Evolutionary conservation across 805 yeast species (phyloP).

Genomic region (Naumovozyma castellii): DNA sequence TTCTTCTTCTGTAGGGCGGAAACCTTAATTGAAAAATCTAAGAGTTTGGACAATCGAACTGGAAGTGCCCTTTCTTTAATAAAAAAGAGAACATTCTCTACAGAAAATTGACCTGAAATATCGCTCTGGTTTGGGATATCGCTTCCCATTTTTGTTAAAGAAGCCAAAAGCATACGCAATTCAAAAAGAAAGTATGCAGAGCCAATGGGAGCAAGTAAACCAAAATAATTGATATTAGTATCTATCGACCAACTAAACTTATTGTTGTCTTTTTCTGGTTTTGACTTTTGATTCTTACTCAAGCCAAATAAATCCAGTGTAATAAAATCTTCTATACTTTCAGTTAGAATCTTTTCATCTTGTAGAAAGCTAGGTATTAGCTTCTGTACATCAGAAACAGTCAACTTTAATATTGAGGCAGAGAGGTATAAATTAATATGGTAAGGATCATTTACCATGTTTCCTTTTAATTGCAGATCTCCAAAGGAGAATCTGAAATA

Average conservation of each 20-base stretch:
- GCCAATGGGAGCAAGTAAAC: constrained; percentile 23
- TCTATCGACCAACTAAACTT: constrained; percentile 13
- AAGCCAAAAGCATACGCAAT: constrained; percentile 15
- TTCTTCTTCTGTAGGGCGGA: constrained; percentile 32
- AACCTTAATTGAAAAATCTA: constrained; percentile 40
- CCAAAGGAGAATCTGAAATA: constrained; percentile 20
- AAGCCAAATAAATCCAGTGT: constrained; percentile 6
- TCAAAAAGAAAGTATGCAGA: constrained; percentile 24
- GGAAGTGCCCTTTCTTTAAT: constrained; percentile 27
- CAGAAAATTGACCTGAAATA: constrained; percentile 20
- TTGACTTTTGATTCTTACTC: neutral
- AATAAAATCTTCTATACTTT: constrained; percentile 13
- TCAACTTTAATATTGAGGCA: constrained; percentile 19
- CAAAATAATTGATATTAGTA: constrained; percentile 20
- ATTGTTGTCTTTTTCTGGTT: neutral
- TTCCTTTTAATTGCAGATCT: constrained; percentile 13
- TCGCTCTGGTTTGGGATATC: constrained; percentile 1
- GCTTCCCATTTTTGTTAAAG: constrained; percentile 11
- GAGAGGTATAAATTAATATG: constrained; percentile 6
- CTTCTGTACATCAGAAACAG: constrained; percentile 24
- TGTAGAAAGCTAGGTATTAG: constrained; percentile 17
- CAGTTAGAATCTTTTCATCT: constrained; percentile 19
- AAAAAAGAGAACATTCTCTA: constrained; percentile 23
- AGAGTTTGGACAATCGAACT: constrained; percentile 32
- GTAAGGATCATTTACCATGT: neutral